Conservation (phyloP, 345 rosid species). For the Arabidopsis arenosa region DNA sequence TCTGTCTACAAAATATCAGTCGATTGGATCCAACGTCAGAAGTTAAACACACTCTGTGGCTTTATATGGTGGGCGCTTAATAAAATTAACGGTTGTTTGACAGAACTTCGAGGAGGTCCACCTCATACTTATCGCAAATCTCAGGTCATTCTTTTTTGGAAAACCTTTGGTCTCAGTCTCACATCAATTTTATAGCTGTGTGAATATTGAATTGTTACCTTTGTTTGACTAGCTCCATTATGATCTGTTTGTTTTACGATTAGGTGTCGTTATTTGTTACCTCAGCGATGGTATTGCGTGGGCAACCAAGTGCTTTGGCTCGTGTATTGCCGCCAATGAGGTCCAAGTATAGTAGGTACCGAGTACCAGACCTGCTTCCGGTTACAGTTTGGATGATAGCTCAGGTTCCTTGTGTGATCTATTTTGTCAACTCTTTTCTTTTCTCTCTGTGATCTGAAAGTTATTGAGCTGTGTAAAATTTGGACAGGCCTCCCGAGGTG, state of each 20-base stretch:
- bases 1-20: background rate
- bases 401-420: background rate
- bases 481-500: conserved; percentile 59
- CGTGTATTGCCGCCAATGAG: background rate
- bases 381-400: background rate
- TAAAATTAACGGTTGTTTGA: background rate
- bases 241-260: background rate
- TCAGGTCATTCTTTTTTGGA: background rate
- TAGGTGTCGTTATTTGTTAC: background rate
- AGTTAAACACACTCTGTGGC: background rate
- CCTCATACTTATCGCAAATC: background rate
- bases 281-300: background rate
- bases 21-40: background rate
- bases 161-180: background rate
- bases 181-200: background rate
- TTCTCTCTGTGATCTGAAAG: background rate
- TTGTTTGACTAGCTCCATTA: background rate
- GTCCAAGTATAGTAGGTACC: background rate
- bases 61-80: background rate
- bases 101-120: background rate
- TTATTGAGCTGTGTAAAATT: conserved; percentile 31
- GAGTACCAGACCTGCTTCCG: background rate
- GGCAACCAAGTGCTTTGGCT: background rate
- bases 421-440: background rate
- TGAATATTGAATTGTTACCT: background rate